Evolutionary conservation across 306 rosid species (phyloP).

Genomic region (Cucumis hystrix): DNA sequence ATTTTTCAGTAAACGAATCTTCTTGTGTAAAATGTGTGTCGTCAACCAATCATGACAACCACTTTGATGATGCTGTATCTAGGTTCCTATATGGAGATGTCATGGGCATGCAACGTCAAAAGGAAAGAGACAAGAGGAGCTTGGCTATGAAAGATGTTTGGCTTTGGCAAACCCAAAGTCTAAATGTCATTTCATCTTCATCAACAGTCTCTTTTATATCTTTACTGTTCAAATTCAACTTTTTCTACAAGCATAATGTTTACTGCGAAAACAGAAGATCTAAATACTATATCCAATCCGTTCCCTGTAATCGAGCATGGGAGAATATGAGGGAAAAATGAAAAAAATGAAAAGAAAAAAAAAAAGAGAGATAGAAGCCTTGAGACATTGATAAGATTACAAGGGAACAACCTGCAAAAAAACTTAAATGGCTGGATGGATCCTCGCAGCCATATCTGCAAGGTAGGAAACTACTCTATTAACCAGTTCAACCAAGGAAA

Average conservation of each 20-base stretch:
- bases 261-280: not conserved
- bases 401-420: not conserved
- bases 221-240: not conserved
- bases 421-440: not conserved
- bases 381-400: not conserved
- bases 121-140: constrained; percentile 4
- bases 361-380: not conserved
- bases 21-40: not conserved
- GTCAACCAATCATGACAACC: constrained; percentile 1
- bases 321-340: not conserved
- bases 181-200: not conserved
- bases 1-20: not conserved
- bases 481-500: not conserved
- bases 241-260: not conserved
- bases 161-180: not conserved
- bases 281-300: not conserved
- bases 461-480: not conserved
- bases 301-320: not conserved
- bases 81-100: not conserved
- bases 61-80: not conserved
- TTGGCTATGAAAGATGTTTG: not conserved
- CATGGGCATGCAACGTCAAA: constrained; percentile 3
- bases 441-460: not conserved
- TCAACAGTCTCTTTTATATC: not conserved
- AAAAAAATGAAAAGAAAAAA: not conserved